Evolutionary conservation across 2,329 filamentous ascomycete genomes (phyloP), one percentile per base, ranked within the genome.

Genomic region (Clarireedia sp.): DNA sequence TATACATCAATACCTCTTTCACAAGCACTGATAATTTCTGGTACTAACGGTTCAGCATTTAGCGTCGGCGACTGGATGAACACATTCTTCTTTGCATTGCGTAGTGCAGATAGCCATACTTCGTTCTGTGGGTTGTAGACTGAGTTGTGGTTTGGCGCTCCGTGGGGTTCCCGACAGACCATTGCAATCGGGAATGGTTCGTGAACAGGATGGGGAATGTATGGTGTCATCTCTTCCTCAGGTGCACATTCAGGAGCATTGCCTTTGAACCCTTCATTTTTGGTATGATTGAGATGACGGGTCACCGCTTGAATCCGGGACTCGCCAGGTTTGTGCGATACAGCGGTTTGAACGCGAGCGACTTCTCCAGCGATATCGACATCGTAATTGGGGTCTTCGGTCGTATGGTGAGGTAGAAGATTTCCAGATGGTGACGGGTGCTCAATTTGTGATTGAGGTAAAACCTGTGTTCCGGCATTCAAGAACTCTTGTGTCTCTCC

Each of bases 1-100:
- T 79, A 82, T 0, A 90, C 81, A 50, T 83, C 73, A 0, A 90
- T 70, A 0, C 87, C 87, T 1, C 87, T 75, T 57, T 82, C 76
- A n/a, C 84, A 78, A 0, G 88, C 87, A 3, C 76, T 77, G 0
- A 79, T 66, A 3, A 91, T 77, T 1, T 82, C 83, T 0, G 82
- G 78, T 0, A 90, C 64, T 0, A 90, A 71, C 0, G 82, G 83
- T 55, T 80, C 78, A 0, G 87, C 86, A 63, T 92, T 92, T 38
- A 92, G 75, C 21, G 89, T 86, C 0, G 88, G 88, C 0, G 86
- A 85, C 67, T 91, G 86, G 56, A 92, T 90, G 64, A 91, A 89
- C n/a, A 91, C 78, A 26, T 72, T 76, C 12, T 72, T 71, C 53
- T 75, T 69, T 0, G 87, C 86, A 62, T 90, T 79, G 1, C 82